These are phyloP conservation scores for Schizopora paradoxa DNA, from an alignment of 1,284 basidiomycete species.

Conservation along the genomic window DNA sequence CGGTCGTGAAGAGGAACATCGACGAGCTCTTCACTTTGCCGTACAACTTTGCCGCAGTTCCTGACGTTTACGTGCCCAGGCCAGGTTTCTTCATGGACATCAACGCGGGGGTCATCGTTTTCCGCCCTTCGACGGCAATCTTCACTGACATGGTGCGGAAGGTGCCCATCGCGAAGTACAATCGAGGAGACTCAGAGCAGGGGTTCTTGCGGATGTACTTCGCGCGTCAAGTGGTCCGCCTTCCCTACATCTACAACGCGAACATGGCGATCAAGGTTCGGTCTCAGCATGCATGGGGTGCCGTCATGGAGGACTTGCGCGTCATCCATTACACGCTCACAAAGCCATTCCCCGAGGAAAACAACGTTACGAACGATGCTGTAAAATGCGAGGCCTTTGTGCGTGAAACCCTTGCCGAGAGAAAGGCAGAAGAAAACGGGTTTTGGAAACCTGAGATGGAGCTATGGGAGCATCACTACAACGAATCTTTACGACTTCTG, in stretches of 20 bases:
- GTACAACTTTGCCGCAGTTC: constrained; percentile 39
- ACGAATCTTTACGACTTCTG: too few relatives aligned
- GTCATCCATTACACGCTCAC: constrained; percentile 39
- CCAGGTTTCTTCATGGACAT: constrained; percentile 35
- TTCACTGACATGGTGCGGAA: constrained; percentile 33
- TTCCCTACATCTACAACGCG: constrained; percentile 42
- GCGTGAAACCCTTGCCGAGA: too few relatives aligned
- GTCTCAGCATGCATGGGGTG: constrained; percentile 33
- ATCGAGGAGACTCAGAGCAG: constrained; percentile 36
- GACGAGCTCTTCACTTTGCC: constrained; percentile 42
- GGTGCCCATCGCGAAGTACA: constrained; percentile 33
- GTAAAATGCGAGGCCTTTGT: too few relatives aligned
- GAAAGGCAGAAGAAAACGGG: too few relatives aligned
- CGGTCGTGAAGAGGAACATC: constrained; percentile 37
- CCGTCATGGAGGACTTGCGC: constrained; percentile 28
- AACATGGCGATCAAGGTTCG: constrained; percentile 40
- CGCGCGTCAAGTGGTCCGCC: constrained; percentile 30
- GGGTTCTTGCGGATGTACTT: constrained; percentile 42
- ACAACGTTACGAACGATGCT: too few relatives aligned
- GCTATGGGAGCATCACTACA: too few relatives aligned
- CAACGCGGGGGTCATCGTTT: constrained; percentile 40
- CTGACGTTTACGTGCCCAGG: constrained; percentile 33
- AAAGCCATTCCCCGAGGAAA: constrained; percentile 35
- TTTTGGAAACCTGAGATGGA: too few relatives aligned
- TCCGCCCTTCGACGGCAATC: constrained; percentile 30